phyloP scores from a whole-genome alignment of 2,329 filamentous ascomycete species.

The Byssochlamys sp. region DNA sequence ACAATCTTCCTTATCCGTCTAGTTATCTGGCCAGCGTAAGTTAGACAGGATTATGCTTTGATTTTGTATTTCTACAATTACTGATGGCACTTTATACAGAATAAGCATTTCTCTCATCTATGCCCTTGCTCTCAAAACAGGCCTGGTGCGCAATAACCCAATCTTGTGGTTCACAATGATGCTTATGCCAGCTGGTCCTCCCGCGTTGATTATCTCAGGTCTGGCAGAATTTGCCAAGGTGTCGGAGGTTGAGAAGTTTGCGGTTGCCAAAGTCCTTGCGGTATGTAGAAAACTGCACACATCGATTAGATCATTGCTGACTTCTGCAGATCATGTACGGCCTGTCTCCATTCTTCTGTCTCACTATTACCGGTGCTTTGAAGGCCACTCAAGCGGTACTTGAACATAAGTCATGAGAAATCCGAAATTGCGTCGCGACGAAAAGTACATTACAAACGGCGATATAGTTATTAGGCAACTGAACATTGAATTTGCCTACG shows the following conservation, averaged over 20 bases:
- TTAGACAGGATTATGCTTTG: too few species aligned
- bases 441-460: too few species aligned
- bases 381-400: constrained; percentile 21
- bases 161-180: constrained; percentile 59
- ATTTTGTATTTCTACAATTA: background rate
- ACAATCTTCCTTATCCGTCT: constrained; percentile 50
- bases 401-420: background rate
- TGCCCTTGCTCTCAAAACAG: constrained; percentile 44
- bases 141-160: constrained; percentile 46
- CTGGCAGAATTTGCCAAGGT: constrained; percentile 41
- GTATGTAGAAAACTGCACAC: constrained; percentile 21
- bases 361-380: constrained; percentile 22
- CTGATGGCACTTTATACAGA: constrained; percentile 7
- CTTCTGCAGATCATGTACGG: constrained; percentile 20
- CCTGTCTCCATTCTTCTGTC: constrained; percentile 21
- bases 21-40: constrained; percentile 49
- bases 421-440: background rate
- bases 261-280: constrained; percentile 44
- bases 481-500: too few species aligned
- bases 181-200: constrained; percentile 49
- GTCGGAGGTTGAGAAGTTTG: constrained; percentile 42
- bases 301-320: constrained; percentile 1
- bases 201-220: constrained; percentile 45
- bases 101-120: constrained; percentile 49
- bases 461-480: too few species aligned